Evolutionary conservation across 2,329 filamentous ascomycete genomes (phyloP), one percentile per base, ranked within the genome.

Genomic region (Thelonectria olida): DNA sequence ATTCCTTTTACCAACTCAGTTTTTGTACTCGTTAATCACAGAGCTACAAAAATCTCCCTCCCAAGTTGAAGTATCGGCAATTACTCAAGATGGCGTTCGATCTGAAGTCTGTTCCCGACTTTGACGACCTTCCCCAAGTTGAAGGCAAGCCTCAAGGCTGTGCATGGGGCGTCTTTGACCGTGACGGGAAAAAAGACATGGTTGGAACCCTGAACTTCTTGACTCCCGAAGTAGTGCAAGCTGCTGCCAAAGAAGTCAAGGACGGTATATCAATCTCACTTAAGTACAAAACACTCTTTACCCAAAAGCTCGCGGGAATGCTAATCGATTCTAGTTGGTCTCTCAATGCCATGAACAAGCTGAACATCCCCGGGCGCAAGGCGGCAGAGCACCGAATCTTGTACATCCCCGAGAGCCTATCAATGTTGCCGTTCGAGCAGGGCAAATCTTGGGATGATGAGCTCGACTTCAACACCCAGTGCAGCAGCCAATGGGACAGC

Each of bases 401-500:
- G 19, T 74, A 76, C 6, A 68, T 82, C 12, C 65, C 58, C 6
- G 66, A 67, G 13, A 39, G 55, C 45, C 64, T 62, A 57, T 28
- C 41, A 7, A 31, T 22, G 10, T 62, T n/a, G 69, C 57, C 57
- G 0, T 41, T 55, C 22, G 57, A 60, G 25, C 19, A 49, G 13
- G 57, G 57, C 38, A 70, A 70, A 15, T 64, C 67, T 0, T 82
- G 79, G 73, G 82, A 85, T 57, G 82, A 85, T 54, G 79, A 84
- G 64, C 68, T 86, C 12, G 73, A 77, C 10, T 80, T 87, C 75
- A 87, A 87, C 72, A 87, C 84, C 0, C 84, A 87, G 68, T 72
- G 74, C 54, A 81, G 80, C 62, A 82, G 78, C 45, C 85, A 88
- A 71, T 87, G 84, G 85, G 85, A 87, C 66, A 81, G 80, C 50